Conservation (phyloP, 164 flowering plant genomes). For the Nymphaea thermarum region DNA sequence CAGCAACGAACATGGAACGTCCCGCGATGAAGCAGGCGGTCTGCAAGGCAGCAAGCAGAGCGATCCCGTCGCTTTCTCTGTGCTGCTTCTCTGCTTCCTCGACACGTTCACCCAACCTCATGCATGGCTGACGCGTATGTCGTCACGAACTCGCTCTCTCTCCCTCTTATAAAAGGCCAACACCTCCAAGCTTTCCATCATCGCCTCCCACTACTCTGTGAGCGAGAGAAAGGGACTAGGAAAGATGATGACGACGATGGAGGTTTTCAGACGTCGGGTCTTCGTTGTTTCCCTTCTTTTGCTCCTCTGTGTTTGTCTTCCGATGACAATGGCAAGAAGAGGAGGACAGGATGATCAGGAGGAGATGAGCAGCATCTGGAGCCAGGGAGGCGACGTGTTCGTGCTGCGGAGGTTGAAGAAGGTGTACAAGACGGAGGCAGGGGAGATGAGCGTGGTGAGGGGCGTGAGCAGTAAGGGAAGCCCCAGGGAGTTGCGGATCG, state of each 20-base stretch:
- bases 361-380: slow-evolving; percentile 4
- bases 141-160: background rate
- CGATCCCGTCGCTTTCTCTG: no score
- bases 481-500: slow-evolving; percentile 50
- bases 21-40: no score
- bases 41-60: no score
- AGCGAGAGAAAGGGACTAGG: background rate
- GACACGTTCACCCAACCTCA: background rate
- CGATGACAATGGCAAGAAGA: slow-evolving; percentile 4
- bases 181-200: background rate
- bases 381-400: slow-evolving; percentile 20
- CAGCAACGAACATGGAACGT: no score
- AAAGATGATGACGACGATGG: background rate
- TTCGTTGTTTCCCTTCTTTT: background rate
- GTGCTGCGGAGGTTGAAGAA: slow-evolving; percentile 34
- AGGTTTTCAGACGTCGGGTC: background rate
- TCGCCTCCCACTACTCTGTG: background rate
- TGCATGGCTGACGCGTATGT: background rate
- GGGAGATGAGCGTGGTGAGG: slow-evolving; percentile 54
- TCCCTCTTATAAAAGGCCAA: background rate
- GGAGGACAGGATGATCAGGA: slow-evolving; percentile 10
- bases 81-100: background rate
- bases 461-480: slow-evolving; percentile 15
- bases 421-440: slow-evolving; percentile 62
- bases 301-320: background rate